Evolutionary conservation across 148 eudicot genomes (phyloP).

Genomic region (Tetragonia tetragonoides): DNA sequence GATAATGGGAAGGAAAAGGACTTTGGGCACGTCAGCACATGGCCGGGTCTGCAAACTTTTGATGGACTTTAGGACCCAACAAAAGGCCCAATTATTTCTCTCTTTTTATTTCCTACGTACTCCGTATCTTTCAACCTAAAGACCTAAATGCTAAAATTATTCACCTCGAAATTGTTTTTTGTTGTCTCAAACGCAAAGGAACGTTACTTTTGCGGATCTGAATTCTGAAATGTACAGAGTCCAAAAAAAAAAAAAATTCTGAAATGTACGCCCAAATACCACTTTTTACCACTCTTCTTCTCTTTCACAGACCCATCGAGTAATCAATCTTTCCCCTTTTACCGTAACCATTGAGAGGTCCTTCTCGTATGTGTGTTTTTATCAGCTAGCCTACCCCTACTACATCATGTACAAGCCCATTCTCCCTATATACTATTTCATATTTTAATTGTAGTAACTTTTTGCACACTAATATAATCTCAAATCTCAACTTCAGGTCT

Average conservation of each 20-base stretch:
- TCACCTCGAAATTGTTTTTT: constrained; percentile 9
- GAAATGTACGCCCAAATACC: neutral
- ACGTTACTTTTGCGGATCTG: neutral
- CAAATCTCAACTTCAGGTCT: too few species aligned
- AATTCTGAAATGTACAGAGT: neutral
- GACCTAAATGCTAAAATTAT: neutral
- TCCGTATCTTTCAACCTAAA: too few species aligned
- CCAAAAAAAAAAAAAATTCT: too few species aligned
- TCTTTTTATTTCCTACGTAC: neutral
- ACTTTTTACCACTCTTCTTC: neutral
- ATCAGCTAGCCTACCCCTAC: neutral
- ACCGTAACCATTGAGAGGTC: constrained; percentile 6
- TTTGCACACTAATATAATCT: too few species aligned
- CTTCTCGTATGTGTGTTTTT: neutral
- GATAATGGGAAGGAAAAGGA: too few species aligned
- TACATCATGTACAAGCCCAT: too few species aligned
- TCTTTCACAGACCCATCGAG: neutral
- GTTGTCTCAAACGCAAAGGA: neutral
- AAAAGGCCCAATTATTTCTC: constrained; percentile 14
- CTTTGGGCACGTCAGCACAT: neutral
- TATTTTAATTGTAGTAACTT: too few species aligned
- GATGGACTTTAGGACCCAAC: constrained; percentile 6
- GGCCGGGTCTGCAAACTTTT: neutral
- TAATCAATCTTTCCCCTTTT: constrained; percentile 10
- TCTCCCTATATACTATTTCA: too few species aligned